Conservation (phyloP, 2,329 filamentous ascomycete genomes). For the Monilinia aucupariae region DNA sequence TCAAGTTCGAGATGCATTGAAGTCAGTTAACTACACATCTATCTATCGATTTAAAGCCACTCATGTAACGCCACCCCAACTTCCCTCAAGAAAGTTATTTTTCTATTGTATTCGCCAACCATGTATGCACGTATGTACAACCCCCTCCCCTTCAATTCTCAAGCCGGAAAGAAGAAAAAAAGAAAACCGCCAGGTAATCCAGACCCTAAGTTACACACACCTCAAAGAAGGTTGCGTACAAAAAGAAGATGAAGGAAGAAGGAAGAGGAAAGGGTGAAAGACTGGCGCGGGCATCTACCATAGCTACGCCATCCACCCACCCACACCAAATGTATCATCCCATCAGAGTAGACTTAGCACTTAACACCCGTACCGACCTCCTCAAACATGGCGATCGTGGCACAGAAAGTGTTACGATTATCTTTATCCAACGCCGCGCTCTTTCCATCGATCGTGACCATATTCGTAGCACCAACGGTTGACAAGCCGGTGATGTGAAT, state of each 20-base stretch:
- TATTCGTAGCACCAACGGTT: constrained; percentile 70
- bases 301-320: not conserved
- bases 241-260: not conserved
- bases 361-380: constrained; percentile 8
- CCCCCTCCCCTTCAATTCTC: too few relatives aligned
- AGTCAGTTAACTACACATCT: not conserved
- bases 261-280: not conserved
- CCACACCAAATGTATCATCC: not conserved
- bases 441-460: constrained; percentile 59
- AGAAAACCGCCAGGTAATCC: not conserved
- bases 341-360: not conserved
- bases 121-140: not conserved
- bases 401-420: constrained; percentile 62
- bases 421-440: constrained; percentile 50
- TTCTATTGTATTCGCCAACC: not conserved
- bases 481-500: constrained; percentile 63
- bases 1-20: not conserved
- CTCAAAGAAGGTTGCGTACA: not conserved
- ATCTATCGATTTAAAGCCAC: not conserved
- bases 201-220: not conserved
- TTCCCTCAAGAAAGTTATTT: not conserved
- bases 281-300: not conserved
- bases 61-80: not conserved
- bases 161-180: not conserved
- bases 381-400: constrained; percentile 50